Percentiles rank a stretch among this genome's conserved stretches.
Evolutionary conservation across 352 stramenopile species (phyloP).

Genomic region (Aphanomyces astaci): DNA sequence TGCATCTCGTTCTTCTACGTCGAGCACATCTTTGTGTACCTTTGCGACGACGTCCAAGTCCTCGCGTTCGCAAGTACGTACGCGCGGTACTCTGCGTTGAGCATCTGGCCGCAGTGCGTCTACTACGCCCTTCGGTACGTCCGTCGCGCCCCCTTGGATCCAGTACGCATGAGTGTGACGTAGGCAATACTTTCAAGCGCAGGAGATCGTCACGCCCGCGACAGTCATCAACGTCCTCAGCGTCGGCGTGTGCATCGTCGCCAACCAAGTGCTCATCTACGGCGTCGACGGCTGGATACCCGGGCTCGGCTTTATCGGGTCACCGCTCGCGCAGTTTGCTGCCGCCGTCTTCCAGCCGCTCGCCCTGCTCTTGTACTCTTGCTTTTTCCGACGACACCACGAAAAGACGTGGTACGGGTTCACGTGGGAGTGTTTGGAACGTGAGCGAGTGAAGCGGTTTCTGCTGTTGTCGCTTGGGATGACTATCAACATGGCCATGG

Average conservation of each 20-base stretch:
- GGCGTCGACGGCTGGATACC: conserved; percentile 43
- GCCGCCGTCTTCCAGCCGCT: conserved; percentile 65
- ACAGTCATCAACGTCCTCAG: conserved; percentile 70
- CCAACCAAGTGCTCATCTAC: conserved; percentile 79
- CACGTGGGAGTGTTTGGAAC: conserved; percentile 51
- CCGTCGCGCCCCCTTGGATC: neutral
- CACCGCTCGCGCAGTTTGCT: conserved; percentile 57
- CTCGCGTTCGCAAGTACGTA: conserved; percentile 57
- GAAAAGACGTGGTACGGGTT: conserved; percentile 65
- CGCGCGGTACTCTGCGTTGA: conserved; percentile 46
- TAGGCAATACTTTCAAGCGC: conserved; percentile 64
- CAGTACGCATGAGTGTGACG: neutral
- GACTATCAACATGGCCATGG: conserved; percentile 67
- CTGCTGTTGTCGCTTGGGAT: conserved; percentile 57
- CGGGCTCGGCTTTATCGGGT: conserved; percentile 60
- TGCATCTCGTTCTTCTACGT: conserved; percentile 80
- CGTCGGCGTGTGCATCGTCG: conserved; percentile 51
- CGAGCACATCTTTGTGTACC: conserved; percentile 49
- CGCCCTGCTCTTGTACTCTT: conserved; percentile 58
- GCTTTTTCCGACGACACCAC: conserved; percentile 76
- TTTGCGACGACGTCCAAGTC: conserved; percentile 58
- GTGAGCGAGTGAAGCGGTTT: conserved; percentile 58
- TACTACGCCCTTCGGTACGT: conserved; percentile 51
- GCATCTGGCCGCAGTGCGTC: conserved; percentile 56
- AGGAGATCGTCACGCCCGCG: conserved; percentile 70